Evolutionary conservation across 2,329 filamentous ascomycete genomes (phyloP).

Genomic region (Beauveria sp.): DNA sequence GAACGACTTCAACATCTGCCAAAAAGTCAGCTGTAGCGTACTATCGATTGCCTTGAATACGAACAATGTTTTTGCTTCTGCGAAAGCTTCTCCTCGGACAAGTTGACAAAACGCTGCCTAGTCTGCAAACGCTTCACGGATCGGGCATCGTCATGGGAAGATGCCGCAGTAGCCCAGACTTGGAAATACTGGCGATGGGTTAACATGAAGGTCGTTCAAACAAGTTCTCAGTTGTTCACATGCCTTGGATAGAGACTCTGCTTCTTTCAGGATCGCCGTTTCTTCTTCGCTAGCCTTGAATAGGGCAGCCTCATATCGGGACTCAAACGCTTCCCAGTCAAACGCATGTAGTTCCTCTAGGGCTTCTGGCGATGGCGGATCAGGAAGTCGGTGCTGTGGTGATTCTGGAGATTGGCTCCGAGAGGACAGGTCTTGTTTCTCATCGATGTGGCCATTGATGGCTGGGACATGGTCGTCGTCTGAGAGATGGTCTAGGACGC

Average conservation of each 20-base stretch:
- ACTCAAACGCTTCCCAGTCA: constrained; percentile 72
- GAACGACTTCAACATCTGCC: constrained; percentile 46
- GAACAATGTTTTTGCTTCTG: constrained; percentile 75
- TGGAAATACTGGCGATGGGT: constrained; percentile 58
- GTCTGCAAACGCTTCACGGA: constrained; percentile 76
- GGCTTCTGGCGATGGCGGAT: background rate
- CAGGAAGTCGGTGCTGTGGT: background rate
- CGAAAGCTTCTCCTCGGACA: constrained; percentile 63
- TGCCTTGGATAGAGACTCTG: constrained; percentile 59
- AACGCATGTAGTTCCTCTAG: constrained; percentile 33
- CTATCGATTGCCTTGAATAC: constrained; percentile 21
- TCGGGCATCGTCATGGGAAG: constrained; percentile 65
- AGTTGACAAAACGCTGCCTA: constrained; percentile 65
- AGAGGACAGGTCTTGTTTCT: background rate
- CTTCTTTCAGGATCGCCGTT: constrained; percentile 57
- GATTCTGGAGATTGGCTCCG: background rate
- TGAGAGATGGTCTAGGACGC: background rate
- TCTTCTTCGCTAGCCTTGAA: constrained; percentile 56
- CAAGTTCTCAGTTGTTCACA: constrained; percentile 9
- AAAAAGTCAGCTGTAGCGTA: background rate
- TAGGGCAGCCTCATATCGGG: constrained; percentile 60
- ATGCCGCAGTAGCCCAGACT: constrained; percentile 68
- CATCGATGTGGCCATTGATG: constrained; percentile 1
- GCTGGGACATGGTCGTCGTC: background rate
- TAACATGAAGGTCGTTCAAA: background rate